A percentile compares a stretch with the other conserved stretches of the same genome.
phyloP scores from a whole-genome alignment of 1,284 basidiomycete species.

The Hypsizygus ulmarius region DNA sequence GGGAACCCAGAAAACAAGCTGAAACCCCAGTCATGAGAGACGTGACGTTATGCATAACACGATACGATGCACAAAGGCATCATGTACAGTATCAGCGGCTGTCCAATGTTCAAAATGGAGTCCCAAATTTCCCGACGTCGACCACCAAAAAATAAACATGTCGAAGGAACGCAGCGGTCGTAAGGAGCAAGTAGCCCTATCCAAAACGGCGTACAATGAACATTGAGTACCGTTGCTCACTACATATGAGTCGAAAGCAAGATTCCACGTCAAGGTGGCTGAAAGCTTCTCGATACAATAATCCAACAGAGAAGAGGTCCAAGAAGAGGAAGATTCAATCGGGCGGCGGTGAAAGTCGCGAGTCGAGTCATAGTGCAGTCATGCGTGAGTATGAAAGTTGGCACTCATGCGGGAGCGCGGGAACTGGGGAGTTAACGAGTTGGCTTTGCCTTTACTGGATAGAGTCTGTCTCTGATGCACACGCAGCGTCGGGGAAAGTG shows the following conservation, averaged over 20 bases:
- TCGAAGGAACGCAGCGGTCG: constrained; percentile 1
- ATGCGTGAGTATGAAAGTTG: constrained; percentile 8
- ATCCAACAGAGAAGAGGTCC: constrained; percentile 8
- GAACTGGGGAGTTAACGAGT: constrained; percentile 5
- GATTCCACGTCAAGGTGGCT: neutral
- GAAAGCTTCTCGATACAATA: constrained; percentile 6
- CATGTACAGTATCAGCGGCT: no score
- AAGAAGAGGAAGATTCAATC: neutral
- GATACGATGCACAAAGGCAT: no score
- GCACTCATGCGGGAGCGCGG: constrained; percentile 16
- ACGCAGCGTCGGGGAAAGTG: neutral
- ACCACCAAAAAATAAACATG: constrained; percentile 2
- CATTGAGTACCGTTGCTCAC: neutral
- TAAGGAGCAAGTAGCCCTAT: neutral
- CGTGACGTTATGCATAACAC: no score
- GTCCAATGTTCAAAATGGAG: no score
- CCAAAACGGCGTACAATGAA: constrained; percentile 5
- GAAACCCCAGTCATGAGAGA: no score
- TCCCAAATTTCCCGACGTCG: neutral
- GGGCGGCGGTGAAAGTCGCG: neutral
- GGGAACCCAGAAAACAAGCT: no score
- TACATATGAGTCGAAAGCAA: neutral
- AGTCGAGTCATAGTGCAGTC: constrained; percentile 12
- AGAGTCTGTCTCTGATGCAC: neutral
- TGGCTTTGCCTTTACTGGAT: neutral